Evolutionary conservation across 257 asterid species (phyloP).

Genomic region (Solanum ossicruentum): DNA sequence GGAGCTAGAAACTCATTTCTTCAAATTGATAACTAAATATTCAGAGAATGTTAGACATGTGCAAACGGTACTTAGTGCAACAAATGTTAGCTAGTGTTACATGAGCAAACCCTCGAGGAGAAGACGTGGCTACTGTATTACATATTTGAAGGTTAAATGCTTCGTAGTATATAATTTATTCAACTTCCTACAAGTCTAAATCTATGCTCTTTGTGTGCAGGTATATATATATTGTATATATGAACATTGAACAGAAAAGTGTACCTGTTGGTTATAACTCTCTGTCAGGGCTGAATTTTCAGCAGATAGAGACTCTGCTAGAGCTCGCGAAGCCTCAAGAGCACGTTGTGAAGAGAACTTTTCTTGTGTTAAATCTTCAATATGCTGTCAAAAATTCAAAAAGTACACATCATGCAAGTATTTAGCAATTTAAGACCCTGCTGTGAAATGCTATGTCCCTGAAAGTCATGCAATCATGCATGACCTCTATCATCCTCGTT

Average conservation of each 20-base stretch:
- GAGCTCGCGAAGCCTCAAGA: constrained; percentile 76
- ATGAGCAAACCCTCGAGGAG: not conserved
- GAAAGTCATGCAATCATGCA: not conserved
- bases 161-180: not conserved
- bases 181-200: not conserved
- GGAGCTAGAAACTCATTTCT: not conserved
- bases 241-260: not conserved
- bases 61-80: not conserved
- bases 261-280: constrained; percentile 84
- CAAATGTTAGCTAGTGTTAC: not conserved
- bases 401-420: not conserved
- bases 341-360: constrained; percentile 93
- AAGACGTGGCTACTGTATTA: not conserved
- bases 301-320: constrained; percentile 88
- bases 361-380: constrained; percentile 94
- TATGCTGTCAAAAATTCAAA: constrained; percentile 45
- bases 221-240: not conserved
- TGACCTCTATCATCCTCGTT: not conserved
- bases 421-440: not conserved
- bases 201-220: not conserved
- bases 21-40: not conserved
- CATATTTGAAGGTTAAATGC: not conserved
- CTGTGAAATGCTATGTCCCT: not conserved
- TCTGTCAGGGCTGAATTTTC: constrained; percentile 93
- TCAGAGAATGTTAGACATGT: not conserved